These are phyloP conservation scores for Hura crepitans DNA, from an alignment of 441 rosid genomes.

Conservation along the genomic window DNA sequence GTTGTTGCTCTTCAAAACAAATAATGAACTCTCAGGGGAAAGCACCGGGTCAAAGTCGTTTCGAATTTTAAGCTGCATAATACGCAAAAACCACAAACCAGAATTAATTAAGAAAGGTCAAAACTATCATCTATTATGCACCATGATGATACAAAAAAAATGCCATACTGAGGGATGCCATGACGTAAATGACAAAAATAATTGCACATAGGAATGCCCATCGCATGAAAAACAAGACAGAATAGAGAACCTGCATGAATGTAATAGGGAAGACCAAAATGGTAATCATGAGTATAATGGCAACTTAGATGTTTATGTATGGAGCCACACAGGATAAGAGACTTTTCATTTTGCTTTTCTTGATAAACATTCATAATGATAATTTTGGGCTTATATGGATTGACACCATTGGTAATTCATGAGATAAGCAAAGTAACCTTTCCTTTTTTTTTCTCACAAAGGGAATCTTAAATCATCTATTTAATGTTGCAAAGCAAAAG, in stretches of 20 bases:
- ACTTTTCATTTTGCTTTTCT: background rate
- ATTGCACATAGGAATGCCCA: background rate
- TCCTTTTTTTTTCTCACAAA: background rate
- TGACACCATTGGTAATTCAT: background rate
- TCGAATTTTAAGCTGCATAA: constrained; percentile 86
- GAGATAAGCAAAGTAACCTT: background rate
- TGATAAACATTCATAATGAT: background rate
- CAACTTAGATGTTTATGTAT: background rate
- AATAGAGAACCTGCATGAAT: background rate
- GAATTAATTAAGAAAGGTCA: constrained; percentile 11
- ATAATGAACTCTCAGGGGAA: constrained; percentile 98
- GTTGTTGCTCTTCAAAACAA: constrained; percentile 90
- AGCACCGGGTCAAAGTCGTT: constrained; percentile 99
- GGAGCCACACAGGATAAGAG: background rate
- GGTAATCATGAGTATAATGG: background rate
- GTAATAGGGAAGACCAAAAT: background rate
- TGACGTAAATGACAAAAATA: background rate
- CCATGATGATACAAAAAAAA: constrained; percentile 5
- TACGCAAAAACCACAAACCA: constrained; percentile 19
- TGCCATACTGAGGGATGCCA: constrained; percentile 10
- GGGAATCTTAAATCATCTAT: background rate
- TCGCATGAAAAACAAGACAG: background rate
- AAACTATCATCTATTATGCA: constrained; percentile 3
- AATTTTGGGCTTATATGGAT: background rate
- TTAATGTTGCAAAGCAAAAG: background rate